Base-by-base conservation (phyloP, 1,284 basidiomycete genomes). In the Apiotrichum mycotoxinovorans region DNA sequence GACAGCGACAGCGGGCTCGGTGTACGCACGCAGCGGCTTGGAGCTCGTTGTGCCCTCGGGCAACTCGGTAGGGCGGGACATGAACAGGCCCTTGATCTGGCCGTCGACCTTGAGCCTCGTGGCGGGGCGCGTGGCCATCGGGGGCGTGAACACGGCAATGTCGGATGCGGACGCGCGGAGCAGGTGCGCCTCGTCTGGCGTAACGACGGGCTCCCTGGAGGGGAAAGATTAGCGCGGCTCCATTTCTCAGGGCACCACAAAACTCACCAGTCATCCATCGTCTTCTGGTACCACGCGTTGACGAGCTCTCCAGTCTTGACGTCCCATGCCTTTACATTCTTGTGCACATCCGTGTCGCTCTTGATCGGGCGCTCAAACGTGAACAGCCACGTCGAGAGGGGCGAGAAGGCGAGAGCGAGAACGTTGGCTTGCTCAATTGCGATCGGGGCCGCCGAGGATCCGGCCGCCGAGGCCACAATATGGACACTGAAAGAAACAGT, bases 401-500 rank as follows among this genome's bases (percentile, higher is more conserved):
- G 94, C 9, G 94, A 98, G 78, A 98, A 96, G 63, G 83, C 83
- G 66, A 98, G 78, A 69, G 95, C 92, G 57, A 92, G 75, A 66
- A 89, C 83, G 70, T 87, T 88, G 58, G 86, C 80, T 49, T 90
- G 72, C 15, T 65, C 55, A 37, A 79, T 62, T 5, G 56, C 58
- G 27, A 55, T 40, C 2, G 68, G 44, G 4, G 64, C 23, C 56
- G 68, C 48, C 53, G 66, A 50, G 46, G 71, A 61, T 61, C 71
- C 57, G 3, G 68, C 65, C 2, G 67, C 65, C 0, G 67, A 51
- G 3, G 70, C 56, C 22, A 72, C 37, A 22, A 76, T 57, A 27
- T 74, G 62, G 2, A 72, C 70, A 30, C 75, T 78, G 52, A 47
- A 12, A 9, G 42, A 26, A n/a, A n/a, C n/a, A n/a, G n/a, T 66